Base-by-base conservation (phyloP, 2,329 filamentous ascomycete genomes). In the Mollisiaceae sp. region DNA sequence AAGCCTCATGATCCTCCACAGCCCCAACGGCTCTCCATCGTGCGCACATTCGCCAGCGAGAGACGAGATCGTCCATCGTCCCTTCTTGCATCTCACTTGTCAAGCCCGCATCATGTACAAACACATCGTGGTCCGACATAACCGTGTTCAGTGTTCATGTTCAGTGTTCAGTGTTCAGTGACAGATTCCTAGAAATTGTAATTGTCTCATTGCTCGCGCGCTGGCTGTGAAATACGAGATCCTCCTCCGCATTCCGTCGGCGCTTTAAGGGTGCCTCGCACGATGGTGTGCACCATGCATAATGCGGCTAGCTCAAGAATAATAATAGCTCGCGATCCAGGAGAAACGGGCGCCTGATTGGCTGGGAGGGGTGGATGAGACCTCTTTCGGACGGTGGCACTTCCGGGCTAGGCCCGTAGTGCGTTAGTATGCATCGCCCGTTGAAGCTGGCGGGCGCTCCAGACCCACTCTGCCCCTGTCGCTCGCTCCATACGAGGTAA, bases 161-260 rank as follows among this genome's bases (percentile, higher is more conserved):
- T n/a, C n/a, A n/a, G n/a, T n/a, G n/a, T n/a, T n/a, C n/a, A n/a
- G 52, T 56, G 50, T 32, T 20, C 4, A 4, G 22, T 32, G 50
- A 55, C 52, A 35, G 45, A 27, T 32, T 3, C 12, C 2, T 18
- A 27, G 27, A 35, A 32, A n/a, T 39, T 24, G 55, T n/a, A n/a
- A n/a, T n/a, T n/a, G n/a, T n/a, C n/a, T n/a, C n/a, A n/a, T n/a
- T n/a, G n/a, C 18, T 56, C 36, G 6, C 8, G 15, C 54, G 36
- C 27, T 39, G 54, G 27, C 8, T 14, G 50, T n/a, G 15, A 5
- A 61, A 62, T 62, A 62, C 60, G 60, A 62, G 59, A 62, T 56
- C 60, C 50, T 38, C 38, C 22, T 55, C 60, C 27, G 60, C 60
- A 56, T 62, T 62, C 50, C 55, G 39, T 57, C 32, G 55, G 55